Evolutionary conservation across 2,329 filamentous ascomycete genomes (phyloP), one percentile per base, ranked within the genome.

Genomic region (Dryadomyces quercivorus): DNA sequence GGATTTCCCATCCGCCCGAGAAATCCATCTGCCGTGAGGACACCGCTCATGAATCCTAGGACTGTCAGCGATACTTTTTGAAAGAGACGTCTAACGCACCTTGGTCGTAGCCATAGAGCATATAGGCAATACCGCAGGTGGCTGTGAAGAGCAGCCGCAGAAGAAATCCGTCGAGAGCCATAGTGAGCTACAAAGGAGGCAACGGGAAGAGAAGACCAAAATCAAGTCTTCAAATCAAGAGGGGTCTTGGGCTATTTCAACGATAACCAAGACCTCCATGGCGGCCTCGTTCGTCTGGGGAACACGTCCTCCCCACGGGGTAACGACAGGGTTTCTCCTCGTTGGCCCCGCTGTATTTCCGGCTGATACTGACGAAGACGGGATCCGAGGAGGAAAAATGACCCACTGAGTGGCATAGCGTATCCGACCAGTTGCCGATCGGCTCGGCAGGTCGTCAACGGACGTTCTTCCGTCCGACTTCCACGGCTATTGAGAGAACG

Each of bases 1-100:
- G 38, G 50, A 22, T 51, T 21, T 5, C 38, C 13, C 50, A 51
- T 51, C 20, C 21, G 36, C 18, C 22, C 45, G 20, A 63, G 56
- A 47, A 62, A 63, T 51, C 63, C 62, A 18, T 62, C 55, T 5
- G 58, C 59, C 12, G 63, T 61, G 20, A 64, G 55, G 20, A 63
- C 60, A 45, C 64, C 64, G 8, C 63, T 43, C 50, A 51, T 51
- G 16, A 51, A 51, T 3, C 50, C 49, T 51, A 31, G 2, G 3
- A 15, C 4, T 2, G 42, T 44, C 42, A 44, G 42, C 10, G 4
- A 15, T 13, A 40, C 10, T 13, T 8, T 13, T 13, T 40, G 10
- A 36, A 18, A n/a, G 7, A 18, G 8, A 8, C 12, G n/a, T 36
- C 6, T 20, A 65, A 66, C 2, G 65, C 61, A 36, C 64, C 64